A percentile compares a stretch with the other conserved stretches of the same genome.
Conservation (phyloP, 176 grass and related monocot species). For the barley (Hordeum vulgare) region DNA sequence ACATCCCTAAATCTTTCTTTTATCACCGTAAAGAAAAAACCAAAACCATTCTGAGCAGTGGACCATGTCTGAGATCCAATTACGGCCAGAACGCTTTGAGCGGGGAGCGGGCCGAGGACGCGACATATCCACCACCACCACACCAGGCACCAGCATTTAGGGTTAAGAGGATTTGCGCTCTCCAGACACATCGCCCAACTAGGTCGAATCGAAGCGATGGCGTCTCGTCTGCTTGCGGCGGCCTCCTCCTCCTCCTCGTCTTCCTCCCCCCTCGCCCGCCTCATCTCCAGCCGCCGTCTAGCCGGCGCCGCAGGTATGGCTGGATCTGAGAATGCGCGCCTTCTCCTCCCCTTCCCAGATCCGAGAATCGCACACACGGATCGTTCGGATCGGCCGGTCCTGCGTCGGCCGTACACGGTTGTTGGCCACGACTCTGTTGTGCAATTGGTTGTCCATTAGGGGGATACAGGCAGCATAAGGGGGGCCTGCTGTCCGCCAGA, state of each 20-base stretch:
- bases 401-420: neutral
- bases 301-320: constrained; percentile 36
- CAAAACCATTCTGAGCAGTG: too few species aligned
- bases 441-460: neutral
- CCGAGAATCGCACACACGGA: neutral
- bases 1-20: too few species aligned
- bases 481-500: neutral
- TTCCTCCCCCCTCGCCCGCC: constrained; percentile 20
- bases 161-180: neutral
- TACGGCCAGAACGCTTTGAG: neutral
- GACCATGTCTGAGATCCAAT: neutral
- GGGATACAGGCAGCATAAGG: neutral
- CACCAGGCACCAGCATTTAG: neutral
- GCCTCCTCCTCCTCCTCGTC: constrained; percentile 24
- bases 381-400: neutral
- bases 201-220: constrained; percentile 14
- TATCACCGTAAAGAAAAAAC: too few species aligned
- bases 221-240: constrained; percentile 47
- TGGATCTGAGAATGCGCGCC: neutral
- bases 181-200: neutral
- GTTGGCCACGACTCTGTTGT: neutral
- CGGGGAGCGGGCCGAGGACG: neutral
- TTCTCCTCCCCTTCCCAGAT: constrained; percentile 13
- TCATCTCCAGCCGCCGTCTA: constrained; percentile 35
- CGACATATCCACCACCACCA: neutral